Base-by-base conservation (phyloP, 2,329 filamentous ascomycete species). In the Colletotrichum neosansevieriae region DNA sequence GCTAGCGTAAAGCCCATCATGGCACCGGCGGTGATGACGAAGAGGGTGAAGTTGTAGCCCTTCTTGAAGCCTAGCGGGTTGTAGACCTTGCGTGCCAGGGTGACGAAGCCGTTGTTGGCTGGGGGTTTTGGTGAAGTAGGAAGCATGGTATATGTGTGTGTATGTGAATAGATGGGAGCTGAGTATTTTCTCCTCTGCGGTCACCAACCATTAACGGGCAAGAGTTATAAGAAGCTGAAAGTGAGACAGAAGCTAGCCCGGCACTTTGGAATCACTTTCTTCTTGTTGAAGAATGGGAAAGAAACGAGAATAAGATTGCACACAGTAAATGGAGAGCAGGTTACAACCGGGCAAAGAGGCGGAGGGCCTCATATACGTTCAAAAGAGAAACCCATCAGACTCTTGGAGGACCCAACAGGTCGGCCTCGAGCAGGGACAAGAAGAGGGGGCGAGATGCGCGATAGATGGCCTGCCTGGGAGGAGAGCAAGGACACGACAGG, bases 21-120 rank as follows among this genome's bases (percentile, higher is more conserved):
- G 1, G 78, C 78, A 3, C 84, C 83, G 44, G 74, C 77, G 58
- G 86, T 82, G 56, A 87, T 76, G 69, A 84, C 76, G 75, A 83
- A 90, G 2, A 90, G 78, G 42, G 79, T 71, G 71, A 89, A 88
- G 74, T 88, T 89, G 79, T 88, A 89, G 40, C 79, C 80, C 72
- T 85, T 86, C 2, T 77, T 75, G 77, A 90, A 90, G 56, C 88
- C 88, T 29, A 89, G 66, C 3, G 81, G 77, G 49, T 79, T 76
- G 73, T 84, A 85, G 17, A 85, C 53, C 53, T 71, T 73, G 47
- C 74, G 71, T 59, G 65, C 65, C 15, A 66, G 29, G 21, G 63
- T 62, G 17, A 74, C 66, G 44, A 75, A 72, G 24, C 63, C 63
- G 49, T 70, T 74, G 44, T 65, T 62, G 1, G 36, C 36, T 13